A percentile compares a stretch with the other conserved stretches of the same genome.
Conservation (phyloP, 257 asterid genomes). For the Solanum arcanum region DNA sequence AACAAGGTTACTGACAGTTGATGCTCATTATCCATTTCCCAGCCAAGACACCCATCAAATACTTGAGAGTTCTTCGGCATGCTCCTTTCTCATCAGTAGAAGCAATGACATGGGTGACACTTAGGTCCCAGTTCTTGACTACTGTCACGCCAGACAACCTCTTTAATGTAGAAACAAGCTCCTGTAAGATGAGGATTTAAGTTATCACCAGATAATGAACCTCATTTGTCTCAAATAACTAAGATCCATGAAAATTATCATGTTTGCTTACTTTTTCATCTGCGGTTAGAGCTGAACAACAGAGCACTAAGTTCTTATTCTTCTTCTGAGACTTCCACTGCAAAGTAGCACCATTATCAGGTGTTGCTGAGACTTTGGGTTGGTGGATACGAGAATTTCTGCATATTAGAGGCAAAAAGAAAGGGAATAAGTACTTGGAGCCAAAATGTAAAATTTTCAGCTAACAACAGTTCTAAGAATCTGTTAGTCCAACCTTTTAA, state of each 20-base stretch:
- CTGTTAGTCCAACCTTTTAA: background rate
- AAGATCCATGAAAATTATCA: background rate
- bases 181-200: slow-evolving; percentile 32
- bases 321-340: slow-evolving; percentile 41
- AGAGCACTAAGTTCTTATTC: slow-evolving; percentile 44
- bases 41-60: slow-evolving; percentile 81
- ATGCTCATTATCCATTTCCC: slow-evolving; percentile 87
- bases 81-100: slow-evolving; percentile 73
- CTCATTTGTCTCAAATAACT: background rate
- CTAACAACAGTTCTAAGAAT: background rate
- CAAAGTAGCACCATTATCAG: slow-evolving; percentile 9
- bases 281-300: slow-evolving; percentile 67
- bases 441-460: background rate
- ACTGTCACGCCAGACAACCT: slow-evolving; percentile 35
- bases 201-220: background rate
- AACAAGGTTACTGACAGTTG: slow-evolving; percentile 41
- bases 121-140: slow-evolving; percentile 65
- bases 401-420: background rate
- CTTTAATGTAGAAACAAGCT: slow-evolving; percentile 34
- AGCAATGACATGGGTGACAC: slow-evolving; percentile 80
- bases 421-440: background rate
- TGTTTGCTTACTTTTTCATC: slow-evolving; percentile 49
- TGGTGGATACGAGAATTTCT: slow-evolving; percentile 28
- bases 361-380: slow-evolving; percentile 15
- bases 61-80: slow-evolving; percentile 79